These are phyloP conservation scores for Tolypocladium paradoxum DNA, from an alignment of 2,329 filamentous ascomycete genomes.

Conservation along the genomic window DNA sequence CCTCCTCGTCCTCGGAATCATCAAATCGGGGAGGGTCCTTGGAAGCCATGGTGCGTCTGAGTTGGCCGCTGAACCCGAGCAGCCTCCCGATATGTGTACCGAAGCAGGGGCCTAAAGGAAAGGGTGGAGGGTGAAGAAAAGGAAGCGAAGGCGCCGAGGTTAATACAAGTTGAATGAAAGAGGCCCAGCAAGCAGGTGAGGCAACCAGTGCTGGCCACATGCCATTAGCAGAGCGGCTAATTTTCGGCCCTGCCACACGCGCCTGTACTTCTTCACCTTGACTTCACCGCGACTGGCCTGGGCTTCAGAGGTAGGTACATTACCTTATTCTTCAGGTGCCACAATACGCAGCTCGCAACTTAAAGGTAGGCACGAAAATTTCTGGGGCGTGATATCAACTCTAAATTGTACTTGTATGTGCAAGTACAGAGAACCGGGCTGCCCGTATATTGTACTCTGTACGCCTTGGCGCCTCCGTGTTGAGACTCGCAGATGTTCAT, in stretches of 20 bases:
- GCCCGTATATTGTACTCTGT: neutral
- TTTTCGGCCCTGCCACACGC: neutral
- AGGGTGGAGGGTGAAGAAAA: neutral
- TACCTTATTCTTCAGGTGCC: too few relatives aligned
- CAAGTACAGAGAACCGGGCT: neutral
- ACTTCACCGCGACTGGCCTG: too few relatives aligned
- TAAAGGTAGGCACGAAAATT: neutral
- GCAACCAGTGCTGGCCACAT: too few relatives aligned
- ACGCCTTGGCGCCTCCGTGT: neutral
- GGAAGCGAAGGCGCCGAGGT: neutral
- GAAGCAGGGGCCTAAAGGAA: neutral
- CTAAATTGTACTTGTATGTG: neutral
- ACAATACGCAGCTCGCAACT: neutral
- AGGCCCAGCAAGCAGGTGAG: neutral
- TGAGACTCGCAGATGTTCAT: neutral
- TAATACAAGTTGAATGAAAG: neutral
- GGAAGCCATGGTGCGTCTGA: conserved; percentile 30
- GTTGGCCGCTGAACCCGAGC: neutral
- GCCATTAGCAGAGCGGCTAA: neutral
- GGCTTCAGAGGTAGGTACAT: too few relatives aligned
- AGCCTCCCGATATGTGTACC: neutral
- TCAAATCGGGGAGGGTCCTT: conserved; percentile 39
- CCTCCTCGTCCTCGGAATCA: conserved; percentile 68
- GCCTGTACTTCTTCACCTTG: neutral
- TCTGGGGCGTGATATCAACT: neutral